Evolutionary conservation across 257 asterid genomes (phyloP).

Genomic region (Apocynum venetum): DNA sequence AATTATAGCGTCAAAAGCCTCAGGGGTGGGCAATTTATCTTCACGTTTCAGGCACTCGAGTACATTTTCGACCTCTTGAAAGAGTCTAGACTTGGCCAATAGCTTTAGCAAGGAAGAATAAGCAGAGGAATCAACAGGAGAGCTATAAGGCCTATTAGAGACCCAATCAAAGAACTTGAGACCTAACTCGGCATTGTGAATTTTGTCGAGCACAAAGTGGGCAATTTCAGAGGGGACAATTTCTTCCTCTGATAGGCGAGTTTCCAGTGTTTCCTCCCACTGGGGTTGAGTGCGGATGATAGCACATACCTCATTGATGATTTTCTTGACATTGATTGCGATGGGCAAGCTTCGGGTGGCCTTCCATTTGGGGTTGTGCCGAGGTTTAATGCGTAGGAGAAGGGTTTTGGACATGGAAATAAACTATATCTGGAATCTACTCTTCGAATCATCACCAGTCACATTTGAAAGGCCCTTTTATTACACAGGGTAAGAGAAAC

Average conservation of each 20-base stretch:
- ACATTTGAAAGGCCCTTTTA: neutral
- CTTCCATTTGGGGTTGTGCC: constrained; percentile 38
- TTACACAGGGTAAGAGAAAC: neutral
- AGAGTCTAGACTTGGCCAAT: constrained; percentile 55
- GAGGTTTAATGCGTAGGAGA: constrained; percentile 62
- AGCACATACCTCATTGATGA: constrained; percentile 52
- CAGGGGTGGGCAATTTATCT: constrained; percentile 62
- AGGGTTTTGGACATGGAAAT: constrained; percentile 67
- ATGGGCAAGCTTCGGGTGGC: constrained; percentile 19
- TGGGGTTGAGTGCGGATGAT: constrained; percentile 49
- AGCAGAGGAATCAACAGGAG: constrained; percentile 58
- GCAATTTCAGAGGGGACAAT: constrained; percentile 71
- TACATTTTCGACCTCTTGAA: constrained; percentile 49
- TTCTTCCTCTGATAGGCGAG: constrained; percentile 53
- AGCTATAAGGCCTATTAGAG: constrained; percentile 36
- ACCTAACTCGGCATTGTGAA: constrained; percentile 65
- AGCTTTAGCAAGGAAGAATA: constrained; percentile 85
- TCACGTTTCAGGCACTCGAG: constrained; percentile 48
- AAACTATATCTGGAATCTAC: neutral
- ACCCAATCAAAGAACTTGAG: constrained; percentile 69
- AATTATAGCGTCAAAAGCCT: constrained; percentile 56
- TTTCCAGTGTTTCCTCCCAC: constrained; percentile 60
- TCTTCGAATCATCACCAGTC: neutral
- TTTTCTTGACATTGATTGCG: constrained; percentile 39
- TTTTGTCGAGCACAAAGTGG: constrained; percentile 80